Evolutionary conservation across 768 basidiomycete genomes (phyloP), one percentile per base, ranked within the genome.

Genomic region (Leccinum subgranulosum): DNA sequence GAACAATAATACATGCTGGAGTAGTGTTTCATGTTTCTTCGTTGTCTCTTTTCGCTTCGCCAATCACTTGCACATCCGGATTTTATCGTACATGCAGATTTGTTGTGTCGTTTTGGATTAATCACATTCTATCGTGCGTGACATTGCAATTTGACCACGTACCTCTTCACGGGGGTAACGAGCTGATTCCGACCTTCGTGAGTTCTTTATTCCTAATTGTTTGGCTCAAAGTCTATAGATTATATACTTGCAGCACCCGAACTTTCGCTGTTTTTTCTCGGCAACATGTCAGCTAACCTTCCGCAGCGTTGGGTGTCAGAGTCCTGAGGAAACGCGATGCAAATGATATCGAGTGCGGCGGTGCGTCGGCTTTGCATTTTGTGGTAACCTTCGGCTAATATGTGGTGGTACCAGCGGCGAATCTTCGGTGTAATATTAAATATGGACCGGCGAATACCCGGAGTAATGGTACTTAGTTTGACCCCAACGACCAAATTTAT

Each of bases 1-100:
- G 67, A 73, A 49, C 73, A 74, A 73, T 74, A 69, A 67, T 53
- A 25, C 55, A 23, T n/a, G 19, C 9, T 46, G n/a, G 5, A 34
- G 4, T 21, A 8, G 29, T 9, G 14, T 53, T 34, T 50, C 8
- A 8, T 60, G 47, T 25, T 33, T 21, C 31, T 41, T 59, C 21
- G 15, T 48, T n/a, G 9, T 58, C 41, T 31, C 46, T n/a, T 49
- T 58, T 58, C 27, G 1, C 3, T 19, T 15, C 57, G 55, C 25
- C 17, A 29, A 53, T 58, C 54, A 29, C 14, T 33, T 46, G 52
- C 50, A 14, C 39, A 25, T 51, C 41, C 51, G 45, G 54, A 63
- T 33, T 27, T 23, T 59, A 61, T 59, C 55, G 28, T 69, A 69
- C 56, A 21, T 54, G 53, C 39, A 51, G 51, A 49, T 49, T 59